Percentiles rank a stretch among this genome's conserved stretches.
Evolutionary conservation across 345 rosid species (phyloP).

Genomic region (Excoecaria cochinchinensis): DNA sequence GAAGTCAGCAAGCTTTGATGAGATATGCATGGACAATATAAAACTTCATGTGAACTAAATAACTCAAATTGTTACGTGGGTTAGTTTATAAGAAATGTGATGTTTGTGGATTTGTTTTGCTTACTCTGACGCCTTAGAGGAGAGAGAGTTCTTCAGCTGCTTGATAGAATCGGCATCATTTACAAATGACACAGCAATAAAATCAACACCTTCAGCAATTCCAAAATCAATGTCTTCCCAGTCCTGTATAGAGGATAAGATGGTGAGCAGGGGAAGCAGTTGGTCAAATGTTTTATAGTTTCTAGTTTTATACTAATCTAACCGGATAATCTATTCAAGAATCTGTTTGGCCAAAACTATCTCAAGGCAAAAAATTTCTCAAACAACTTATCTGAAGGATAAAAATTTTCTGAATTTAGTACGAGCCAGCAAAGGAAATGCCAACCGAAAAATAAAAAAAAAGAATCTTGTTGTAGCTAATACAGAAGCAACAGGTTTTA

Average conservation of each 20-base stretch:
- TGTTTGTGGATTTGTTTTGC: conserved; percentile 6
- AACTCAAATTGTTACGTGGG: background rate
- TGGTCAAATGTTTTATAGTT: background rate
- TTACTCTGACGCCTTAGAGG: conserved; percentile 54
- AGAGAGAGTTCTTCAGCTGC: conserved; percentile 51
- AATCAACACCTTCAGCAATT: conserved; percentile 61
- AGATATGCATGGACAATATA: background rate
- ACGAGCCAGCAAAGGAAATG: background rate
- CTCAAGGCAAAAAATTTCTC: background rate
- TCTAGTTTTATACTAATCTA: background rate
- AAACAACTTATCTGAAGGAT: background rate
- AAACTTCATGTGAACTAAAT: background rate
- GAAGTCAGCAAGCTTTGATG: background rate
- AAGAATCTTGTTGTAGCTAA: background rate
- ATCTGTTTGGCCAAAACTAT: background rate
- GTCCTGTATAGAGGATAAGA: conserved; percentile 35
- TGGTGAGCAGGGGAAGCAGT: background rate
- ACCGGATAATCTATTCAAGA: background rate
- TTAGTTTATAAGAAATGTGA: background rate
- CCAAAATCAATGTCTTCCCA: conserved; percentile 68
- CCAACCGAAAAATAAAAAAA: background rate
- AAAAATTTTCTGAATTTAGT: background rate
- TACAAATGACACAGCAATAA: conserved; percentile 64
- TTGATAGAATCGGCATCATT: conserved; percentile 50
- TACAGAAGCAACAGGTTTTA: background rate